Conservation (phyloP, 2,329 filamentous ascomycete genomes). For the Colletotrichum sublineola region DNA sequence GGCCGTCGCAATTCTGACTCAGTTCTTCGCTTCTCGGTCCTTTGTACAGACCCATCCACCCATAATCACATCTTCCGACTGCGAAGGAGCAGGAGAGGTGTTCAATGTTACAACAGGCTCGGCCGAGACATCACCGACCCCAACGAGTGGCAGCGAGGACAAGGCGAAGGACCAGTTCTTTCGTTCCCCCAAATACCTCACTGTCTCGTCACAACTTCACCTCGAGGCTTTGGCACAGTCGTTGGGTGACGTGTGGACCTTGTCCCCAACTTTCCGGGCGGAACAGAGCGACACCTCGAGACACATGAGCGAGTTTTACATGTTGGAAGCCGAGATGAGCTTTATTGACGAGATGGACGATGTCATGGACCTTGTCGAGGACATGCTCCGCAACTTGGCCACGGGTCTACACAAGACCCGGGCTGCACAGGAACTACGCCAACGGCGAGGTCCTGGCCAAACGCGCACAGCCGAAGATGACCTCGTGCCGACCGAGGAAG, state of each 20-base stretch:
- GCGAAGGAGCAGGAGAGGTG: slow-evolving; percentile 95
- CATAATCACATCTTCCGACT: slow-evolving; percentile 96
- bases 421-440: slow-evolving; percentile 60
- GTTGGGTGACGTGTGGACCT: slow-evolving; percentile 90
- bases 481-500: slow-evolving; percentile 61
- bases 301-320: slow-evolving; percentile 98
- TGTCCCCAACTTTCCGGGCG: slow-evolving; percentile 94
- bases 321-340: slow-evolving; percentile 92
- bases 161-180: slow-evolving; percentile 76
- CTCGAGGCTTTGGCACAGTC: slow-evolving; percentile 92
- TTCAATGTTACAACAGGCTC: slow-evolving; percentile 75
- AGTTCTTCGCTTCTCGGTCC: slow-evolving; percentile 78
- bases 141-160: slow-evolving; percentile 50
- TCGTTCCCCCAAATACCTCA: slow-evolving; percentile 89
- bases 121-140: slow-evolving; percentile 47
- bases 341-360: slow-evolving; percentile 78
- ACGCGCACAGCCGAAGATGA: slow-evolving; percentile 49
- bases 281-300: slow-evolving; percentile 93
- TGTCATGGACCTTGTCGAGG: slow-evolving; percentile 85
- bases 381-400: slow-evolving; percentile 74
- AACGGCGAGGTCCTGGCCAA: slow-evolving; percentile 37
- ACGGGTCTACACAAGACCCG: slow-evolving; percentile 56
- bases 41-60: slow-evolving; percentile 92
- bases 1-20: slow-evolving; percentile 77
- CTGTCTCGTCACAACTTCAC: slow-evolving; percentile 94